phyloP scores from a whole-genome alignment of 768 basidiomycete genomes.

The Leucosporidium yakuticum region DNA sequence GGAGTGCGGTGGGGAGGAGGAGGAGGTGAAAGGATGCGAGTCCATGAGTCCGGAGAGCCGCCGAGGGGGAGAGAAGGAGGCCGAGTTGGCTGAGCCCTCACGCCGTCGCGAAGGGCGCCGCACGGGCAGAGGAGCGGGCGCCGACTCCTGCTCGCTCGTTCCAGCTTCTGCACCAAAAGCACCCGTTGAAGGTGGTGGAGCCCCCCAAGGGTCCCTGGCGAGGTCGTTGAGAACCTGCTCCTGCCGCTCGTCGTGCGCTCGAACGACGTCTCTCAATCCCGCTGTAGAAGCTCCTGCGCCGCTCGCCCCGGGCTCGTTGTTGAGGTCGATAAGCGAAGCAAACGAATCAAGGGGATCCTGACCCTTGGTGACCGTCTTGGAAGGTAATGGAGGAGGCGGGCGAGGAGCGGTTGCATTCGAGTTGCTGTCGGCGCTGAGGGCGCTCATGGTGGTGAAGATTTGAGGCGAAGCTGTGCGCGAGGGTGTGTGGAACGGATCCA shows the following conservation, averaged over 20 bases:
- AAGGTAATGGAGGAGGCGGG: not conserved
- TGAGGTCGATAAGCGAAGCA: not conserved
- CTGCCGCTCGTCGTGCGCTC: conserved; percentile 5
- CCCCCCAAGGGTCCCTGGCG: conserved; percentile 6
- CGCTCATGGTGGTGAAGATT: not conserved
- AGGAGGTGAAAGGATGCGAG: not conserved
- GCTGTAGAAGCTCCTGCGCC: not conserved
- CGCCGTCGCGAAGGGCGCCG: no score
- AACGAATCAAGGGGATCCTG: not conserved
- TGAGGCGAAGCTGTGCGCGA: not conserved
- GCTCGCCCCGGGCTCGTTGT: not conserved
- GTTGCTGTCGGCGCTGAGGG: not conserved
- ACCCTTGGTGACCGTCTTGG: not conserved
- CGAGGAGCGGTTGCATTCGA: not conserved
- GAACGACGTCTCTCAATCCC: not conserved
- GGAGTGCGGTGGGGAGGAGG: not conserved
- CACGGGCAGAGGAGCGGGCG: not conserved
- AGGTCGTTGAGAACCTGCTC: conserved; percentile 11
- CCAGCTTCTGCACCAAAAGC: not conserved
- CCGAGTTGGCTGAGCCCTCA: not conserved
- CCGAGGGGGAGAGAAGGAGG: conserved; percentile 14
- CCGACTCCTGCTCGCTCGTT: not conserved
- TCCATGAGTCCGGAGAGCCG: conserved; percentile 24
- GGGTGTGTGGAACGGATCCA: conserved; percentile 16
- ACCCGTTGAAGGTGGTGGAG: not conserved